Base-by-base conservation (phyloP, 495 filamentous ascomycete genomes). In the Chaetomidium leptoderma region DNA sequence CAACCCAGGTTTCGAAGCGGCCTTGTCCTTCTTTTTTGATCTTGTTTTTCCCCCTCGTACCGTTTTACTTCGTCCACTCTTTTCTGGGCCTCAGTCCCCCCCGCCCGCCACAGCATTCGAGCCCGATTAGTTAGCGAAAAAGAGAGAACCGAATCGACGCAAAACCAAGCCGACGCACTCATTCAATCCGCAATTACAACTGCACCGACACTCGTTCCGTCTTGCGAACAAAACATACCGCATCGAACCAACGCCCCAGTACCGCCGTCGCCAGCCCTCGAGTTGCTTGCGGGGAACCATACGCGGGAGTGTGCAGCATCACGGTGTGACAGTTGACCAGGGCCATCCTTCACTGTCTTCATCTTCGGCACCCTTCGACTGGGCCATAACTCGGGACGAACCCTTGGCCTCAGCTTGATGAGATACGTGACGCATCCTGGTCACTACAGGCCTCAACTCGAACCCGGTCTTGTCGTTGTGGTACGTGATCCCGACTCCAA, bases 271-370 rank as follows among this genome's bases (percentile, higher is more conserved):
- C 50, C 53, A 52, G 23, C 52, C 57, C 17, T 43, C 7, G 30
- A 23, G 32, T 14, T 39, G 27, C 49, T 37, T 50, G 35, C 49
- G 48, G 47, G 29, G 33, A 58, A 55, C 49, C 57, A 48, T 61
- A 44, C 24, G 48, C 66, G 66, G 66, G 48, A 60, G 48, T 30
- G 43, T 63, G 63, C 66, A 66, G 56, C 59, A 61, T 64, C 61
- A 58, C 44, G 35, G 49, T 61, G 50, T 36, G 3, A 53, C 58
- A 21, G 17, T 39, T 27, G 42, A 35, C 33, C 33, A 37, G 19
- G 30, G 16, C n/a, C 29, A 14, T 33, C 27, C 21, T n/a, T 19
- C 43, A 16, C 23, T 23, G 13, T 40, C 37, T 35, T 36, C 14
- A 53, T 53, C 46, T 44, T 53, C 43, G 21, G n/a, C 11, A 24